phyloP scores from a whole-genome alignment of 768 basidiomycete genomes.

The Auricularia cornea region DNA sequence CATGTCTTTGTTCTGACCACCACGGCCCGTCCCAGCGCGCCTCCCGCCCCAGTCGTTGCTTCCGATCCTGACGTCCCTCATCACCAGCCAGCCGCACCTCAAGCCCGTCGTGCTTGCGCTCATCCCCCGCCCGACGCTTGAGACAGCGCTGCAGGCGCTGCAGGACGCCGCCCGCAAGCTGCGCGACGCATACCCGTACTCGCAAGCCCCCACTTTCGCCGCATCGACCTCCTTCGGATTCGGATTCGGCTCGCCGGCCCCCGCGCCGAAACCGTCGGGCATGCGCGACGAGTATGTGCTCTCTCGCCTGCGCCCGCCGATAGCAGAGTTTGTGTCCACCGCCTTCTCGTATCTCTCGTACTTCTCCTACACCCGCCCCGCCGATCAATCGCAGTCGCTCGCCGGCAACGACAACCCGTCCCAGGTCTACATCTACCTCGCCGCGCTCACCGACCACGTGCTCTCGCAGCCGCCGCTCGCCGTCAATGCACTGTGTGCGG shows the following conservation, averaged over 20 bases:
- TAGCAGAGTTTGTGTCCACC: conserved; percentile 67
- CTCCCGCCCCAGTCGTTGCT: conserved; percentile 70
- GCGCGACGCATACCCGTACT: conserved; percentile 78
- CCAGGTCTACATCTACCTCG: conserved; percentile 67
- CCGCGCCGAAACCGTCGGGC: conserved; percentile 18
- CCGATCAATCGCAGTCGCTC: conserved; percentile 31
- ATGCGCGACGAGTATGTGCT: conserved; percentile 80
- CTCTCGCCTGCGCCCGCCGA: conserved; percentile 65
- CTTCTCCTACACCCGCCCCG: conserved; percentile 51
- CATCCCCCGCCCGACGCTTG: conserved; percentile 78
- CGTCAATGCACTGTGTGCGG: conserved; percentile 47
- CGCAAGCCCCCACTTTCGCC: conserved; percentile 30
- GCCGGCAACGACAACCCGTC: conserved; percentile 47
- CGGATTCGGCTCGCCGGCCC: conserved; percentile 4
- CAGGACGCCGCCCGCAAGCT: conserved; percentile 62
- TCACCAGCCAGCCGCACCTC: conserved; percentile 59
- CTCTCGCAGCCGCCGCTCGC: conserved; percentile 60
- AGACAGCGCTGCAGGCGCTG: conserved; percentile 62
- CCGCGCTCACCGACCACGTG: conserved; percentile 58
- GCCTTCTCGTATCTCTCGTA: conserved; percentile 80
- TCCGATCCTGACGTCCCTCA: conserved; percentile 60
- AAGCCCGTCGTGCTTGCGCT: conserved; percentile 65
- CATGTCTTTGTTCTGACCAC: conserved; percentile 2
- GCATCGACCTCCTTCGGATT: conserved; percentile 29
- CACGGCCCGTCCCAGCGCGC: conserved; percentile 44